phyloP scores from a whole-genome alignment of 345 rosid species.

The Theobroma cacao region DNA sequence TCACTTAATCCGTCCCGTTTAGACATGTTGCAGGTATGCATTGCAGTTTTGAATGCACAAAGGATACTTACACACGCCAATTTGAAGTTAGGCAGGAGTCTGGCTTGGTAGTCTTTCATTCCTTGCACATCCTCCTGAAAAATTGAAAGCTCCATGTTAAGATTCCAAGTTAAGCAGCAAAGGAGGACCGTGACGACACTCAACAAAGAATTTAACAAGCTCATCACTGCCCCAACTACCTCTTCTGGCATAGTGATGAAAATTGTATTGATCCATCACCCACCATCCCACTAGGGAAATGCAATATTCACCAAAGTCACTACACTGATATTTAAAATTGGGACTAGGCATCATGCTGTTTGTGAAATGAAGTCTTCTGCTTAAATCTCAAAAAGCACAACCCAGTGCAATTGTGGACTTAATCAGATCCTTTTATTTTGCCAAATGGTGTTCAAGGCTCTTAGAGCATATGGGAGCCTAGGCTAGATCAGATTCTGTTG shows the following conservation, averaged over 20 bases:
- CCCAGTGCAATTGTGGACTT: background rate
- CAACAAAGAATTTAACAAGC: background rate
- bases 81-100: background rate
- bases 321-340: background rate
- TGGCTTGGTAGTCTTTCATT: conserved; percentile 41
- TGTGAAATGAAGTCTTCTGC: background rate
- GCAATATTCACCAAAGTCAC: background rate
- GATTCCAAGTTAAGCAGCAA: background rate
- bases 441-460: background rate
- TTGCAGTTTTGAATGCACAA: background rate
- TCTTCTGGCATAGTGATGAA: background rate
- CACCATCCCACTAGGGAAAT: background rate
- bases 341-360: background rate
- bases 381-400: too few species aligned
- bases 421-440: background rate
- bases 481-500: background rate
- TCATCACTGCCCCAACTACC: background rate
- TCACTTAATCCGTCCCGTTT: background rate
- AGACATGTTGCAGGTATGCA: background rate
- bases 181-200: background rate
- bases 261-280: background rate
- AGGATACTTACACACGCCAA: background rate
- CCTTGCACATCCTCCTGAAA: conserved; percentile 51
- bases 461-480: background rate
- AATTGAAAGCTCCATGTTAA: conserved; percentile 5